Conservation (phyloP, 371 early-diverging fungal genomes). For the Polyrhizophydium stewartii region DNA sequence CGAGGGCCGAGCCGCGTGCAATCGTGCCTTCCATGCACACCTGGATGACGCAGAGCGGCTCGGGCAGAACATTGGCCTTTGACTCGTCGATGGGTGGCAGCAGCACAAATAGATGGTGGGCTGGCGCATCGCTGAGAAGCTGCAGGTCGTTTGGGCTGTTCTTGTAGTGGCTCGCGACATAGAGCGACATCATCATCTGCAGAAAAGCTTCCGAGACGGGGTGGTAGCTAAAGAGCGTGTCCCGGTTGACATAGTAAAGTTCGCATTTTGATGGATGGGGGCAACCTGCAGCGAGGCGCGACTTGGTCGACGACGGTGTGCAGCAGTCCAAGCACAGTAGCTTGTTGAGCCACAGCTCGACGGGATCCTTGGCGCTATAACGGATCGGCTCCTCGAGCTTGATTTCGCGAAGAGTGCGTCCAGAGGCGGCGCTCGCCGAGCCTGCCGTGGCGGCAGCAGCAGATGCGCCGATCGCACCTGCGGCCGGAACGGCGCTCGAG, state of each 20-base stretch:
- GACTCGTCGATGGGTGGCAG: constrained; percentile 76
- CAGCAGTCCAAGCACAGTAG: constrained; percentile 91
- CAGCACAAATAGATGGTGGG: constrained; percentile 96
- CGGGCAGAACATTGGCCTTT: constrained; percentile 69
- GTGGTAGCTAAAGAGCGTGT: constrained; percentile 87
- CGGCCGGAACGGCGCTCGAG: constrained; percentile 27
- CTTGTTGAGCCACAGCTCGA: constrained; percentile 97
- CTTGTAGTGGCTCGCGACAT: constrained; percentile 99
- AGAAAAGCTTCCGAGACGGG: constrained; percentile 94
- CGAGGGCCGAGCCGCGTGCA: constrained; percentile 76
- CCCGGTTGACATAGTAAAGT: constrained; percentile 93
- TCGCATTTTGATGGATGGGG: constrained; percentile 94
- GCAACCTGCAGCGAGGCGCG: constrained; percentile 53
- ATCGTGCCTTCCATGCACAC: constrained; percentile 95
- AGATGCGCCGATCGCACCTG: background rate
- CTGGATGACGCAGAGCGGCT: constrained; percentile 92
- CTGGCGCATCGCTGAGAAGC: constrained; percentile 96
- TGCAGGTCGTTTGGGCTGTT: constrained; percentile 99
- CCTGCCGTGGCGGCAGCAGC: constrained; percentile 3
- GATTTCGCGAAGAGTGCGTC: constrained; percentile 84
- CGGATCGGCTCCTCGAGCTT: constrained; percentile 94
- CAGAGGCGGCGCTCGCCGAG: constrained; percentile 32
- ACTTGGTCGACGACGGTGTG: constrained; percentile 12
- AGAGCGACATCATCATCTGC: constrained; percentile 95
- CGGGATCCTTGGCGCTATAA: constrained; percentile 88